phyloP scores from a whole-genome alignment of 2,329 filamentous ascomycete genomes.

The Nectriaceae sp. region DNA sequence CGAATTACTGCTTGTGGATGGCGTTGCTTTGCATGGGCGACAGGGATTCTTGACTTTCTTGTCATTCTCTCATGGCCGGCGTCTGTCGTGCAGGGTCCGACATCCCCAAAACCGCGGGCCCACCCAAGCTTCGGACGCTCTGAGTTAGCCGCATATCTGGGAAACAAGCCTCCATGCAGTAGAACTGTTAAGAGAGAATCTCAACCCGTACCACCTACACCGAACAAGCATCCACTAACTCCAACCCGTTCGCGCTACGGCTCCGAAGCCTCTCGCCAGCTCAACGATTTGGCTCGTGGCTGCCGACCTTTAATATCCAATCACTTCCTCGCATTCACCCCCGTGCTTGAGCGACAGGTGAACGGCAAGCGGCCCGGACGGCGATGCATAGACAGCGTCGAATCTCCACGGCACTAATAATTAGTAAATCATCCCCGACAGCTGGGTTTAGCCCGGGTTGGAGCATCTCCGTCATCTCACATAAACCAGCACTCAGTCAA shows the following conservation, averaged over 20 bases:
- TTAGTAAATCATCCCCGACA: too few species aligned
- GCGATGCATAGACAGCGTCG: neutral
- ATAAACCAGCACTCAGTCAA: too few species aligned
- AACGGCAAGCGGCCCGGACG: neutral
- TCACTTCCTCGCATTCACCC: constrained; percentile 28
- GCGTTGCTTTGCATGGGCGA: too few species aligned
- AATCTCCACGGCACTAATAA: neutral
- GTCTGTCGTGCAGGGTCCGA: neutral
- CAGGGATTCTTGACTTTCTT: neutral
- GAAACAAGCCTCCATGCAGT: too few species aligned
- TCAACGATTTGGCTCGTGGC: constrained; percentile 10
- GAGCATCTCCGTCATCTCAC: neutral
- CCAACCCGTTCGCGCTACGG: constrained; percentile 13
- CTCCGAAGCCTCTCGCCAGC: neutral
- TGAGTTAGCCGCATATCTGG: too few species aligned
- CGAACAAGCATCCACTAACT: constrained; percentile 24
- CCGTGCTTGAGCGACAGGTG: constrained; percentile 36
- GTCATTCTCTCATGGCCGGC: neutral
- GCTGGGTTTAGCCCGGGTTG: too few species aligned
- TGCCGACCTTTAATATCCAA: constrained; percentile 28
- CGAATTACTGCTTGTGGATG: neutral
- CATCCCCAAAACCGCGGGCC: neutral
- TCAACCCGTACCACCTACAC: too few species aligned
- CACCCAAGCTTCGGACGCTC: too few species aligned
- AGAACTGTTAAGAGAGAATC: too few species aligned